Evolutionary conservation across 2,329 filamentous ascomycete species (phyloP), one percentile per base, ranked within the genome.

Genomic region (Pseudocercospora fuligena): DNA sequence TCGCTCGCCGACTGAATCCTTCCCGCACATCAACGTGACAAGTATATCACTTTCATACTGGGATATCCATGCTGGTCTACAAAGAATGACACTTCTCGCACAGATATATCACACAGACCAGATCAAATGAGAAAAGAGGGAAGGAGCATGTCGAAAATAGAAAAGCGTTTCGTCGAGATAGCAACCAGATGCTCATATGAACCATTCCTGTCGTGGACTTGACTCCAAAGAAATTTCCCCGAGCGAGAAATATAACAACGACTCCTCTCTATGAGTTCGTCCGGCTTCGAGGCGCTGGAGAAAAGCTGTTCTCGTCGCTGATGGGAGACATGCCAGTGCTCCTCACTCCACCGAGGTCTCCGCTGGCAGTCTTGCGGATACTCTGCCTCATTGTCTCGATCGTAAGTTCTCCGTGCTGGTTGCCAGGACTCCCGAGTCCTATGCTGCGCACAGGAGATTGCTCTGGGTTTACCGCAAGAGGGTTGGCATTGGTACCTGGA

Each of bases 371-470:
- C 78, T 92, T 90, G 76, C 92, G 86, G 75, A 97, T 82, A 16
- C 93, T 94, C 80, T 97, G 93, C 61, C 90, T 87, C 94, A 97
- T 97, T 3, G 94, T 97, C 83, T 97, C 93, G 70, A 97, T 91
- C 66, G 91, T 93, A 66, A 97, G 82, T 69, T 97, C 94, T 27
- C 89, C 87, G 54, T 83, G 64, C 67, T 83, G 82, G 5, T 65
- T 67, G 9, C 66, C 63, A 16, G 63, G 63, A 61, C 67, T 67
- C 3, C 67, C 69, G 40, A 70, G 60, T 19, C 53, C 61, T 33
- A 68, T 64, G 53, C 69, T 70, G 27, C 68, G 58, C n/a, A 60
- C 65, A 9, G 66, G 68, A 23, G 67, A 71, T 29, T 69, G 68
- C 27, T 72, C 71, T 58, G 69, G 27, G 29, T 70, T 61, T 43